Evolutionary conservation across 1,284 basidiomycete species (phyloP), one percentile per base, ranked within the genome.

Genomic region (Ustilago vetiveriae): DNA sequence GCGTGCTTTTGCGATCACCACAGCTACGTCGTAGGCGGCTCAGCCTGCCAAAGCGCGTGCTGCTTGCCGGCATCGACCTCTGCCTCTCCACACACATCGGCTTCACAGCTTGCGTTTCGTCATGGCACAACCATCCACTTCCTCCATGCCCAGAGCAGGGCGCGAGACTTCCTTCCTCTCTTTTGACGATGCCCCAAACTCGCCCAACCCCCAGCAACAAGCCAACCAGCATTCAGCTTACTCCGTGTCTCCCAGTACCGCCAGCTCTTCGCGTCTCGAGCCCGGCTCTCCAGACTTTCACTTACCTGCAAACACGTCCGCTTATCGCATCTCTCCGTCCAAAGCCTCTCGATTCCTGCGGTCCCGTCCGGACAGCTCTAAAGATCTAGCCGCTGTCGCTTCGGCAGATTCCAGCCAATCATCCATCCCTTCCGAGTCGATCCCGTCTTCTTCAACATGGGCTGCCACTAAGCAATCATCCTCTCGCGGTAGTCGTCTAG

Each of bases 401-500:
- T 39, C 42, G 35, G 43, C 40, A 33, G 40, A 46, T 42, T 38
- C 39, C 16, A 29, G n/a, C 45, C 38, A 40, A 4, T 37, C 30
- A 10, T 41, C 42, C n/a, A 58, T 42, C 17, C 46, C 38, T 11
- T 35, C 35, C 27, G 52, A 53, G 14, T 40, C 49, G 2, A 26
- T 38, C n/a, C 51, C 39, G 21, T 36, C 64, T 22, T 51, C 57
- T 11, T 52, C 56, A 6, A 35, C 55, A 3, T 42, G 47, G 10
- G 10, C 51, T 13, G 29, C 14, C 10, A 33, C 29, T 19, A 58
- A 49, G 19, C 48, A 27, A 11, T 11, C 64, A 2, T 33, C 53
- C 1, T 56, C 47, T 1, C 58, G 66, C 14, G 54, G 58, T 11
- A 69, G 59, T 48, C 49, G 66, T 35, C 42, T 69, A 11, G 66